Conservation (phyloP, 345 rosid species). For the Cardamine chenopodiifolia region DNA sequence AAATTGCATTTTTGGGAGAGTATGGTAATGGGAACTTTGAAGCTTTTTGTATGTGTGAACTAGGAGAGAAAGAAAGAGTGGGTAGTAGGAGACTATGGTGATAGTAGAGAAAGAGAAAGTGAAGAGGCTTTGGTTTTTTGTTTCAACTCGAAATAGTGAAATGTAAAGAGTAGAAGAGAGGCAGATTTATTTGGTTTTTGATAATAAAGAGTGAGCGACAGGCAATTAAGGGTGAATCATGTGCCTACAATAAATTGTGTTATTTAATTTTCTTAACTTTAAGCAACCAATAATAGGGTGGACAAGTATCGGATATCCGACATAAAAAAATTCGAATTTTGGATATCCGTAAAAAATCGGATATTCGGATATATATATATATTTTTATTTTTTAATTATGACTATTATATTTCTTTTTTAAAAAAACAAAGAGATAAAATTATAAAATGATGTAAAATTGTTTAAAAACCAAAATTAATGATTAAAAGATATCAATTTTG, state of each 20-base stretch:
- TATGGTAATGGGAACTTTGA: conserved; percentile 19
- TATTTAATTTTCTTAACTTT: conserved; percentile 26
- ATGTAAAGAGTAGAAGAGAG: conserved; percentile 6
- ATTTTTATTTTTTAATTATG: no score
- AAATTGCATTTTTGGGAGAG: conserved; percentile 33
- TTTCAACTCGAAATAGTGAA: conserved; percentile 27
- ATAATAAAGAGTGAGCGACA: conserved; percentile 39
- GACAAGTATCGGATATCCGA: no score
- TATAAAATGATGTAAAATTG: no score
- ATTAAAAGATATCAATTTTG: no score
- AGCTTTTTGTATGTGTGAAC: conserved; percentile 23
- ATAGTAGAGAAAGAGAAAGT: conserved; percentile 6
- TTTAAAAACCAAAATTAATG: no score
- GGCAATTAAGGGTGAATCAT: conserved; percentile 42
- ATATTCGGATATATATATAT: no score
- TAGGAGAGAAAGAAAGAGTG: conserved; percentile 16
- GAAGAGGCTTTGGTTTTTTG: conserved; percentile 19
- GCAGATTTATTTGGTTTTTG: conserved; percentile 8
- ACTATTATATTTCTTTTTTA: no score
- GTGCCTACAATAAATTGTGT: conserved; percentile 34
- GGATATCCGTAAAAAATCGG: no score
- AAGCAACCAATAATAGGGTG: conserved; percentile 31
- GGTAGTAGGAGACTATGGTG: conserved; percentile 25
- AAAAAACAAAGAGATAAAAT: no score
- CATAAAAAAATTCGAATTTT: no score